Base-by-base conservation (phyloP, 169 alveolate species). In the Plasmodium malariae region DNA sequence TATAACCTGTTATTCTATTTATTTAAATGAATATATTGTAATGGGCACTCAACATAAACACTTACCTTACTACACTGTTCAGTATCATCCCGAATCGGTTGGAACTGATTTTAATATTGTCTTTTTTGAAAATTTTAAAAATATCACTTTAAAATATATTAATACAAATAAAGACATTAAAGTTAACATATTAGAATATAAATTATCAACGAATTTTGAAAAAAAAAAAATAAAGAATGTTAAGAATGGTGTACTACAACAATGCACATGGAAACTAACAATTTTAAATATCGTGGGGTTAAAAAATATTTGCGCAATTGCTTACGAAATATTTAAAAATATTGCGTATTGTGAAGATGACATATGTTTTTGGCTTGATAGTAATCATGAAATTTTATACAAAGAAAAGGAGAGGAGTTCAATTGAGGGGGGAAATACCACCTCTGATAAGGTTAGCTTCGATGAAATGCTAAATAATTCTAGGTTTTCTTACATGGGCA, bases 81-180 rank as follows among this genome's bases (percentile, higher is more conserved):
- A 93, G 57, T 93, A 91, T 63, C 94, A 91, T 55, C 96, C 95
- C 1, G 95, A 93, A 74, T 91, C 94, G 0, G 71, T 93, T 9
- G 93, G 92, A 54, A 88, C 93, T 7, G 89, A 78, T 1, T 63
- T 40, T n/a, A 93, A 93, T 24, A 3, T 4, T 3, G 21, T 40
- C 14, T 85, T 91, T 70, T 74, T 74, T 32, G 62, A 65, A n/a
- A 63, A 69, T 62, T 78, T 51, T 71, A 87, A 51, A 54, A 78
- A 74, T 14, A 87, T 67, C 54, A 78, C 71, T 2, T 57, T 74
- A 3, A 59, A 40, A 11, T 48, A 43, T 9, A 24, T 48, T 17
- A 34, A 54, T 12, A 36, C 12, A 0, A 26, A 68, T 32, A 54
- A 68, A 54, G 55, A 21, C 5, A 28, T 14, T 36, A 28, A 21